Percentiles rank a stretch among this genome's conserved stretches.
These are phyloP conservation scores for Penicillium sp. DNA, from an alignment of 2,329 filamentous ascomycete genomes.

Conservation along the genomic window DNA sequence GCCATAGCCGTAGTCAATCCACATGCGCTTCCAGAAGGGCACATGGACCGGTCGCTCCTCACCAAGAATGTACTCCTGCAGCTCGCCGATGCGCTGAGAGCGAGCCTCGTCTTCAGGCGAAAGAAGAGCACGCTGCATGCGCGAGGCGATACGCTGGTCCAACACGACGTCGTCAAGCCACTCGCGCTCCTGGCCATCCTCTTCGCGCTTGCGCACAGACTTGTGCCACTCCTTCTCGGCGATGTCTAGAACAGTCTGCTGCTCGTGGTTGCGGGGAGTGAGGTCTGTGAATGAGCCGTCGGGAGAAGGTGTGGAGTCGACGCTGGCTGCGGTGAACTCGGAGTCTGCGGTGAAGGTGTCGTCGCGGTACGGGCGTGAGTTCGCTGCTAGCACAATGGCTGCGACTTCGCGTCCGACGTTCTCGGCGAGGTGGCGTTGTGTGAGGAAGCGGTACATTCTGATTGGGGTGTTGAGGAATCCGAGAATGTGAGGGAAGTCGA, in stretches of 20 bases:
- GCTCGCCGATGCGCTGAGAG: conserved; percentile 62
- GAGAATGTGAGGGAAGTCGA: conserved; percentile 85
- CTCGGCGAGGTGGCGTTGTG: conserved; percentile 79
- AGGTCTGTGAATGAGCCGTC: conserved; percentile 37
- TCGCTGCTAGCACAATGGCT: conserved; percentile 70
- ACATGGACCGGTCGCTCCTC: conserved; percentile 49
- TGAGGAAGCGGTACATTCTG: conserved; percentile 85
- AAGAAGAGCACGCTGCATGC: conserved; percentile 81
- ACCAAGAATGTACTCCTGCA: conserved; percentile 70
- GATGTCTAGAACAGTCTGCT: conserved; percentile 63
- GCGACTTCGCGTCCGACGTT: conserved; percentile 85
- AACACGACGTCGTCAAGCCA: conserved; percentile 76
- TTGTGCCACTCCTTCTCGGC: conserved; percentile 88
- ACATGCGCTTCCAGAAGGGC: conserved; percentile 41
- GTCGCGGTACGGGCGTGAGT: conserved; percentile 43
- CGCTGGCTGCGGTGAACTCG: conserved; percentile 13
- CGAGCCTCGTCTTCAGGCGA: conserved; percentile 68
- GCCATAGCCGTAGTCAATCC: conserved; percentile 45
- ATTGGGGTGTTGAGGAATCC: conserved; percentile 89
- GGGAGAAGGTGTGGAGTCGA: conserved; percentile 40
- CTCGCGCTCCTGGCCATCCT: conserved; percentile 65
- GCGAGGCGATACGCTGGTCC: conserved; percentile 71
- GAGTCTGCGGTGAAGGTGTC: conserved; percentile 23
- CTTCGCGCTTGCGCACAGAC: conserved; percentile 62
- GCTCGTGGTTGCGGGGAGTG: conserved; percentile 56